Conservation (phyloP, 768 basidiomycete genomes). For the Lactarius psammicola region DNA sequence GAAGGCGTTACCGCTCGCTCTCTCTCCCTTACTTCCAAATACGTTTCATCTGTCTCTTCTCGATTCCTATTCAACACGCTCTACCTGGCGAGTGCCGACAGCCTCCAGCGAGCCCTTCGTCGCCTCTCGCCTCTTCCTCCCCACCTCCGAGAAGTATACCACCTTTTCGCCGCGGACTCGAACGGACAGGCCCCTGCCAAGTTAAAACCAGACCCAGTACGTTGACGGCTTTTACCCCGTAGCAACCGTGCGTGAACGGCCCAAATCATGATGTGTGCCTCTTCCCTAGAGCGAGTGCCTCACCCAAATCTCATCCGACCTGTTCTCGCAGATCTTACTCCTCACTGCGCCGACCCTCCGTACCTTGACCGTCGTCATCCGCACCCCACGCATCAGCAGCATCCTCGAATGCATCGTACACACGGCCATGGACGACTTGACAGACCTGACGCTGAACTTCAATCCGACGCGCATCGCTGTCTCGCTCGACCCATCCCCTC, state of each 20-base stretch:
- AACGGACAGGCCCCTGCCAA: background rate
- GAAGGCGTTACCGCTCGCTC: slow-evolving; percentile 18
- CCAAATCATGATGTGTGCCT: background rate
- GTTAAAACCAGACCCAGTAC: background rate
- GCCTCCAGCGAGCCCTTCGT: slow-evolving; percentile 6
- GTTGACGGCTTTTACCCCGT: too few species aligned
- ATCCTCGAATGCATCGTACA: slow-evolving; percentile 13
- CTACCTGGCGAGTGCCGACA: slow-evolving; percentile 1
- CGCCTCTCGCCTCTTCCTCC: slow-evolving; percentile 18
- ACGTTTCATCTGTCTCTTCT: slow-evolving; percentile 11
- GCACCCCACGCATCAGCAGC: background rate
- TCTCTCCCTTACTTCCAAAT: slow-evolving; percentile 18
- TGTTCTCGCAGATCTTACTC: slow-evolving; percentile 10
- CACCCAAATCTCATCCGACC: background rate
- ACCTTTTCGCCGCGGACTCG: slow-evolving; percentile 21
- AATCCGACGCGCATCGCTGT: slow-evolving; percentile 12
- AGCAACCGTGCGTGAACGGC: slow-evolving; percentile 1
- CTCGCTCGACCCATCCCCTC: background rate
- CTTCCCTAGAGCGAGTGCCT: background rate
- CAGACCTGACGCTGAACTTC: slow-evolving; percentile 19
- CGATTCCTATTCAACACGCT: slow-evolving; percentile 23
- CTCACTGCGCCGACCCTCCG: slow-evolving; percentile 20
- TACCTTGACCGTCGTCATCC: slow-evolving; percentile 18
- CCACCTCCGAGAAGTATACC: slow-evolving; percentile 11
- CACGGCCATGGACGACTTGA: slow-evolving; percentile 10